Conservation (phyloP, 805 yeast species). For the Kuraishia hungarica region DNA sequence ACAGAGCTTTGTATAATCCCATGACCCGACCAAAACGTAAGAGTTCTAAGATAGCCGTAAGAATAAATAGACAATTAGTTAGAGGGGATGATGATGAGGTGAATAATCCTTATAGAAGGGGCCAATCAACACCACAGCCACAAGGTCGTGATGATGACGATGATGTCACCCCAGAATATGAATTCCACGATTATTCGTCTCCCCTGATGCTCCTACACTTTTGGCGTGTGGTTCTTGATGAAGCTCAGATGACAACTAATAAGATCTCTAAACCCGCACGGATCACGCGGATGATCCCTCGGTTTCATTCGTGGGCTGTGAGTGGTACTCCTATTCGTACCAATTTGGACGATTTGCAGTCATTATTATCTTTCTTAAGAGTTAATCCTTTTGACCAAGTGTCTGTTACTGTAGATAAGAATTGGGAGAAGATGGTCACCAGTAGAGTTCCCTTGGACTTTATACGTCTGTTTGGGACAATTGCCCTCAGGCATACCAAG, state of each 20-base stretch:
- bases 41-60: slow-evolving; percentile 20
- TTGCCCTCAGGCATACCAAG: slow-evolving; percentile 77
- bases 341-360: slow-evolving; percentile 57
- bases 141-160: slow-evolving; percentile 3
- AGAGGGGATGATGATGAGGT: slow-evolving; percentile 1
- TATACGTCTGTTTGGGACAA: slow-evolving; percentile 37
- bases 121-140: background rate
- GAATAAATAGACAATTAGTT: background rate
- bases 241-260: slow-evolving; percentile 85
- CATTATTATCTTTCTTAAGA: slow-evolving; percentile 61
- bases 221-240: slow-evolving; percentile 87
- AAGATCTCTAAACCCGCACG: slow-evolving; percentile 70
- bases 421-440: slow-evolving; percentile 18
- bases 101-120: background rate
- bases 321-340: slow-evolving; percentile 88
- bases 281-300: slow-evolving; percentile 70
- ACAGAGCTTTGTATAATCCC: slow-evolving; percentile 69
- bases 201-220: slow-evolving; percentile 79
- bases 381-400: slow-evolving; percentile 51
- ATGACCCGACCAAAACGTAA: slow-evolving; percentile 37
- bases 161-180: slow-evolving; percentile 13
- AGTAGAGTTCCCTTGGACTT: slow-evolving; percentile 25
- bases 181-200: slow-evolving; percentile 54
- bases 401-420: slow-evolving; percentile 11
- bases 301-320: slow-evolving; percentile 94